Conservation (phyloP, 2,329 filamentous ascomycete genomes). For the Aspergillus felis region DNA sequence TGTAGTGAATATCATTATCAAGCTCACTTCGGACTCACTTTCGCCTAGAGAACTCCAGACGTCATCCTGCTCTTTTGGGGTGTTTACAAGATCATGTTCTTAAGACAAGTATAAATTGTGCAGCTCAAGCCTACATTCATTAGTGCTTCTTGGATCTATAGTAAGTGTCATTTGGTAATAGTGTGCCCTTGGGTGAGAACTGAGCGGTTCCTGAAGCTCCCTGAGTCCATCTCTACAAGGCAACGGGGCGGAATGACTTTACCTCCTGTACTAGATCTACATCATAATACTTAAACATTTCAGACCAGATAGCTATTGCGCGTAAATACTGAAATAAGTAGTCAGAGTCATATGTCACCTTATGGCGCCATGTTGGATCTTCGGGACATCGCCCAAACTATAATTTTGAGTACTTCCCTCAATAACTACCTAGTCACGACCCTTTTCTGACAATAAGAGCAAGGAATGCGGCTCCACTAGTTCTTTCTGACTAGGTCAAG, state of each 20-base stretch:
- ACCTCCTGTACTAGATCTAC: not conserved
- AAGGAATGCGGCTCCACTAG: too few species aligned
- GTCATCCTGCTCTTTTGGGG: not conserved
- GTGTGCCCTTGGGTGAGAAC: not conserved
- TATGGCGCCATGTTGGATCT: too few species aligned
- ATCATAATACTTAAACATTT: too few species aligned
- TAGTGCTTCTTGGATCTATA: not conserved
- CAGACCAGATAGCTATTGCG: too few species aligned
- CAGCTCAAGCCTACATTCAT: too few species aligned
- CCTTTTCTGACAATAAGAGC: too few species aligned
- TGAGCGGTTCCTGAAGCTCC: not conserved
- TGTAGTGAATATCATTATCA: not conserved
- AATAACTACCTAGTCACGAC: too few species aligned
- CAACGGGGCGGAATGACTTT: not conserved
- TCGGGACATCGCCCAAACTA: too few species aligned
- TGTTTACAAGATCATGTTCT: not conserved
- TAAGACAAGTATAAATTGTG: not conserved
- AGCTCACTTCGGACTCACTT: not conserved
- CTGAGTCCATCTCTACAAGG: not conserved
- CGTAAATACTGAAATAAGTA: too few species aligned
- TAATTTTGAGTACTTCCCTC: too few species aligned
- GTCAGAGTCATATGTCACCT: too few species aligned
- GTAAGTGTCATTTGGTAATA: not conserved
- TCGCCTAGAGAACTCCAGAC: not conserved
- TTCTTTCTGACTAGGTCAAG: too few species aligned